Percentiles rank a stretch among this genome's conserved stretches.
Evolutionary conservation across 2,329 filamentous ascomycete species (phyloP).

Genomic region (Tothia fuscella): DNA sequence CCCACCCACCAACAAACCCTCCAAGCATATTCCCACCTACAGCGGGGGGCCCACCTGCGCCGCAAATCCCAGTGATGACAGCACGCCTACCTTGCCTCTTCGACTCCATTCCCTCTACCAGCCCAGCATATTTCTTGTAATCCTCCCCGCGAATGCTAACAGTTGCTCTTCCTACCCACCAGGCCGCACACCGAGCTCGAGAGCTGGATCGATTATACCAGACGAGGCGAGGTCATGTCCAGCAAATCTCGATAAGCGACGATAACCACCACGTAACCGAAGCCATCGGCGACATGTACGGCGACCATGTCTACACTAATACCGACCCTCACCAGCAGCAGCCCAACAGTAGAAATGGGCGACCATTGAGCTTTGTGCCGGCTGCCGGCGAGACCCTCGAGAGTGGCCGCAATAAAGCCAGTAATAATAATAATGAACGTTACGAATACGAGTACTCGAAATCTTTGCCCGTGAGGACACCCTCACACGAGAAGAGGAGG

Average conservation of each 20-base stretch:
- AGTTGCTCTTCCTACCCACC: slow-evolving; percentile 6
- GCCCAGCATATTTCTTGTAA: too few relatives aligned
- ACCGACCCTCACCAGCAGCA: slow-evolving; percentile 42
- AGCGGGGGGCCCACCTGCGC: too few relatives aligned
- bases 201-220: slow-evolving; percentile 38
- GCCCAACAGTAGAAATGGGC: slow-evolving; percentile 55
- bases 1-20: too few relatives aligned
- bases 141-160: slow-evolving; percentile 8
- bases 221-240: slow-evolving; percentile 44
- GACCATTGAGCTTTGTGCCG: slow-evolving; percentile 11
- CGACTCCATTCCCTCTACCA: too few relatives aligned
- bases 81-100: too few relatives aligned
- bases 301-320: too few relatives aligned
- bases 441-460: too few relatives aligned
- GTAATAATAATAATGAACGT: too few relatives aligned
- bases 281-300: slow-evolving; percentile 83
- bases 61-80: too few relatives aligned
- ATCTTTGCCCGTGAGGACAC: not conserved
- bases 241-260: slow-evolving; percentile 65
- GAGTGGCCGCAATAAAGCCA: not conserved
- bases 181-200: slow-evolving; percentile 30
- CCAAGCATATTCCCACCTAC: too few relatives aligned
- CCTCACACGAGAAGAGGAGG: not conserved
- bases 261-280: slow-evolving; percentile 90
- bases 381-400: slow-evolving; percentile 9